Base-by-base conservation (phyloP, 2,329 filamentous ascomycete genomes). In the Lecanicillium sp. region DNA sequence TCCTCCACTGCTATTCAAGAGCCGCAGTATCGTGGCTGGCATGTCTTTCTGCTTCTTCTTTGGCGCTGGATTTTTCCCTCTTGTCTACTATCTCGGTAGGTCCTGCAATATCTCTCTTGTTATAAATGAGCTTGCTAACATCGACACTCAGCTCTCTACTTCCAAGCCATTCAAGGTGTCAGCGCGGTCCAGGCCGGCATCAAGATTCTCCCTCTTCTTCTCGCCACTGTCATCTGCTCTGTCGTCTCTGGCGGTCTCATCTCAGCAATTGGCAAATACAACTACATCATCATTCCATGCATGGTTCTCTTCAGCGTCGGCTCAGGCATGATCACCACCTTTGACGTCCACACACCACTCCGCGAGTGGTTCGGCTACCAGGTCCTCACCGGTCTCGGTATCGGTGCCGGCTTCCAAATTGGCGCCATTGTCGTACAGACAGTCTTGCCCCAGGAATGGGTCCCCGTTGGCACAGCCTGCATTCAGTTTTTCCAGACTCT, bases 71-170 rank as follows among this genome's bases (percentile, higher is more conserved):
- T 73, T 75, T 57, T 71, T 74, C 51, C 63, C 68, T 4, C 56
- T 75, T 27, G 62, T 75, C 35, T 75, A 70, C 51, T 76, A 73
- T 42, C 55, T 43, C 14, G 37, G 39, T 33, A 29, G 33, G 39
- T 33, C 13, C 4, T 4, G n/a, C n/a, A 30, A 30, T 28, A 28
- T 4, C 3, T 5, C 9, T 3, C 9, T 3, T 11, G 5, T 5
- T 27, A 82, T 85, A 58, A 78, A 76, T 60, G 77, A 83, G 51
- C 68, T 69, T 2, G 65, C 28, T 31, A 25, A 30, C 12, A n/a
- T 55, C 38, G 59, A 49, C 31, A 44, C 61, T 25, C 4, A 3
- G 56, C 61, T 2, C 56, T 64, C 27, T 65, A 58, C 55, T 65
- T 65, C 44, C 60, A 63, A 41, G 54, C 61, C 11, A 57, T 65